These are phyloP conservation scores for Vanderwaltozyma verrucispora DNA, from an alignment of 805 yeast genomes.

Conservation along the genomic window DNA sequence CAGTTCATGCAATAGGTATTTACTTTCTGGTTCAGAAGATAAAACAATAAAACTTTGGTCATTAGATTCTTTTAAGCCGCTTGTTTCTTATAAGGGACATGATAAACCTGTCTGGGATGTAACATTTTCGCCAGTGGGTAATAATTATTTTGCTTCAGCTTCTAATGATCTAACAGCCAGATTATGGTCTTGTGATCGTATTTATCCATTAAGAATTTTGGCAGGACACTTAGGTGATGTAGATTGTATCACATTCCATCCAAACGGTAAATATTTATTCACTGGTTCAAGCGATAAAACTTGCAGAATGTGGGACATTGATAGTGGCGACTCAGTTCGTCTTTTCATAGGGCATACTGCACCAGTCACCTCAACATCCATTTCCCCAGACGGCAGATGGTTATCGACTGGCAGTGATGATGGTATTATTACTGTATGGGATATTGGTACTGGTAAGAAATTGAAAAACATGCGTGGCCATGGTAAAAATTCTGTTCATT, in stretches of 20 bases:
- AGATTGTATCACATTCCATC: constrained; percentile 90
- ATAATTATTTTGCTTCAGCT: constrained; percentile 89
- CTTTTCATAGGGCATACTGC: constrained; percentile 87
- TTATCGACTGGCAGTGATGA: constrained; percentile 94
- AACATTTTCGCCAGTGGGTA: constrained; percentile 86
- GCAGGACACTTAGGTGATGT: constrained; percentile 97
- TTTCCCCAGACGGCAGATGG: constrained; percentile 96
- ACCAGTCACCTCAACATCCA: constrained; percentile 74
- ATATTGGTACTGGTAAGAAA: constrained; percentile 80
- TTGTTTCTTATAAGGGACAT: constrained; percentile 91
- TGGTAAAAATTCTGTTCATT: constrained; percentile 76
- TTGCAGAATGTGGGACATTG: constrained; percentile 96
- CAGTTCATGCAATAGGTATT: constrained; percentile 76
- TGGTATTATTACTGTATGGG: constrained; percentile 82
- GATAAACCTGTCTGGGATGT: constrained; percentile 98
- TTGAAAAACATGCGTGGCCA: constrained; percentile 92
- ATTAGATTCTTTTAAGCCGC: constrained; percentile 73
- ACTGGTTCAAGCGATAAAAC: constrained; percentile 95
- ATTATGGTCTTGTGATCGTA: constrained; percentile 96
- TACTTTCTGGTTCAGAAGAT: constrained; percentile 81
- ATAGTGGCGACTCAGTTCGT: constrained; percentile 78
- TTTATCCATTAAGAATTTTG: constrained; percentile 86
- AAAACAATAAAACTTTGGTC: constrained; percentile 91
- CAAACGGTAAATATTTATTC: constrained; percentile 86
- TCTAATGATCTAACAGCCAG: constrained; percentile 97